Base-by-base conservation (phyloP, 495 filamentous ascomycete genomes). In the Xylaria bambusicola region DNA sequence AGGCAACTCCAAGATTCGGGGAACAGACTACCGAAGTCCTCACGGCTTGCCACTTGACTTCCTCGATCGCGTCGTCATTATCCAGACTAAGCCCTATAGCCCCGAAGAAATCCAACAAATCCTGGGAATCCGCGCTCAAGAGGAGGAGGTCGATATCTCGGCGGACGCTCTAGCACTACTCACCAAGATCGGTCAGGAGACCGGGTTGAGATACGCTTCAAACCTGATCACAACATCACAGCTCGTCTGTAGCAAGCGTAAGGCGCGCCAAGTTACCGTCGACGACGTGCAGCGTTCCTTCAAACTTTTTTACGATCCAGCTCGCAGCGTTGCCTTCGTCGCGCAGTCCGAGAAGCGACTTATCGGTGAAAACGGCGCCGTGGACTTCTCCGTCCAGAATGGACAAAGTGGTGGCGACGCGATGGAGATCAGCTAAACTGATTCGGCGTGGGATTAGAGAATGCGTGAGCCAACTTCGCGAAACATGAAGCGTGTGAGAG, bases 1-100 rank as follows among this genome's bases (percentile, higher is more conserved):
- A 29, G 94, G 94, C 52, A 85, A 92, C 66, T 88, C 93, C n/a
- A 84, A 85, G 48, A 97, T 99, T 64, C 84, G 95, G 10, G 94
- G 95, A 31, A 99, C 95, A 31, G 91, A 87, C 64, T 94, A 96
- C 75, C 87, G 84, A 56, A 91, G 88, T 57, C 93, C 94, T 1
- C 94, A 98, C 73, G 94, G 94, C 2, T 76, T 99, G 5, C 94
- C 95, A 0, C 86, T 97, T 27, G 94, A 99, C 71, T 96, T 99
- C 77, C 84, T 98, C 8, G 94, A 98, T 68, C 90, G 95, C 13
- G 88, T 97, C 33, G 89, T 96, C 54, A 99, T 99, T 71, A 90
- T 98, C 67, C 93, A 91, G 80, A 98, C 95, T 2, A 89, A 94
- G 59, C 75, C 88, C n/a, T 98, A 99, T 80, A 82, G 75, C 5